Evolutionary conservation across 805 yeast genomes (phyloP).

Genomic region (Wickerhamiella kurtzmanii): DNA sequence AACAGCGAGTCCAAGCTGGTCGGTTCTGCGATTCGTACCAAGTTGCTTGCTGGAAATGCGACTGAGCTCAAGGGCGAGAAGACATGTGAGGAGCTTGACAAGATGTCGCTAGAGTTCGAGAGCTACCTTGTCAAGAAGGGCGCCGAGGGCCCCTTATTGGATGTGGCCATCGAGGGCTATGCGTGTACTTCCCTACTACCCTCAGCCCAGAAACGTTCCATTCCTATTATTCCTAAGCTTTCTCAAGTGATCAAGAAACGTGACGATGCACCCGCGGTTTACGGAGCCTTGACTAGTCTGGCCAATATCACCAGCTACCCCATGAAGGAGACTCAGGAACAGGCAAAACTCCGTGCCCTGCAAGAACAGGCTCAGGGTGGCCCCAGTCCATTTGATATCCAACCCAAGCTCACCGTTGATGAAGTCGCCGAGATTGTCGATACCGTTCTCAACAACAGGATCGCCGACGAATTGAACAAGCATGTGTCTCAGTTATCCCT

Average conservation of each 20-base stretch:
- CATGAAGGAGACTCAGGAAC: slow-evolving; percentile 22
- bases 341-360: slow-evolving; percentile 13
- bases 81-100: slow-evolving; percentile 17
- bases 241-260: slow-evolving; percentile 10
- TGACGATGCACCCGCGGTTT: slow-evolving; percentile 21
- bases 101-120: slow-evolving; percentile 22
- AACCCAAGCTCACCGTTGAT: slow-evolving; percentile 12
- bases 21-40: slow-evolving; percentile 26
- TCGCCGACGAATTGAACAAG: slow-evolving; percentile 17
- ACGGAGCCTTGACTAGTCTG: slow-evolving; percentile 23
- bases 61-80: slow-evolving; percentile 13
- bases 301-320: slow-evolving; percentile 25
- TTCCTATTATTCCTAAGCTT: slow-evolving; percentile 11
- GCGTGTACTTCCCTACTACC: slow-evolving; percentile 25
- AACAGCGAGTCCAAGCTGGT: slow-evolving; percentile 17
- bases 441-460: slow-evolving; percentile 19
- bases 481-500: slow-evolving; percentile 16
- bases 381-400: slow-evolving; percentile 12
- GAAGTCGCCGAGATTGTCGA: slow-evolving; percentile 18
- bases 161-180: slow-evolving; percentile 26
- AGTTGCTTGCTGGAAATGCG: slow-evolving; percentile 22
- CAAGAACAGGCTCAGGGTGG: slow-evolving; percentile 23
- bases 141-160: slow-evolving; percentile 4
- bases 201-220: slow-evolving; percentile 21
- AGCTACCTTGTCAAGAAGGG: slow-evolving; percentile 8